These are phyloP conservation scores for Leishmania tropica DNA, from an alignment of 208 protist species.

Conservation along the genomic window DNA sequence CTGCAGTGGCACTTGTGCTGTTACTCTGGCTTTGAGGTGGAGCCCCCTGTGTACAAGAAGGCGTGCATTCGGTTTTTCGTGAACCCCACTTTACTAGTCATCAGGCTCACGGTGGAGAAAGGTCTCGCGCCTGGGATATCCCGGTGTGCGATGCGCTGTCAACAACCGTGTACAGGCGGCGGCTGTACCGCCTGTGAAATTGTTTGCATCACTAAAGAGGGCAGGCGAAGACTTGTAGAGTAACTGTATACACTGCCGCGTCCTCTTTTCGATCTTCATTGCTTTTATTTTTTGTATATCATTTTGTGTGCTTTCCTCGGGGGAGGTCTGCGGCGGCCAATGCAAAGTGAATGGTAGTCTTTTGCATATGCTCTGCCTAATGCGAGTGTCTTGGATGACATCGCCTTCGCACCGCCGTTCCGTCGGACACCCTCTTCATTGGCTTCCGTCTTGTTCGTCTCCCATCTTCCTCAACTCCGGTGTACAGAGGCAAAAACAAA, in stretches of 20 bases:
- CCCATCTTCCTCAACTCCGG: background rate
- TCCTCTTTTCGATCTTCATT: background rate
- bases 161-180: background rate
- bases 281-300: background rate
- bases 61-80: no score
- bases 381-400: background rate
- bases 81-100: background rate
- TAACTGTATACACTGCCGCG: background rate
- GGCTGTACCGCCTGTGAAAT: background rate
- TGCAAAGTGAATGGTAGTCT: background rate
- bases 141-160: no score
- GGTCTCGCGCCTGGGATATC: background rate
- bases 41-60: background rate
- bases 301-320: background rate
- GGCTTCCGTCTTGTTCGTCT: background rate
- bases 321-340: background rate
- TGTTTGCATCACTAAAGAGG: background rate
- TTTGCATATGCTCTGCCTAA: background rate
- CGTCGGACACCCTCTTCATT: background rate
- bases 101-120: background rate
- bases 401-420: background rate
- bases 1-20: slow-evolving; percentile 1
- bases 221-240: background rate
- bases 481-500: background rate
- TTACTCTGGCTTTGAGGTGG: background rate